Evolutionary conservation across 768 basidiomycete genomes (phyloP), one percentile per base, ranked within the genome.

Genomic region (Cantharellus cinnabarinus): DNA sequence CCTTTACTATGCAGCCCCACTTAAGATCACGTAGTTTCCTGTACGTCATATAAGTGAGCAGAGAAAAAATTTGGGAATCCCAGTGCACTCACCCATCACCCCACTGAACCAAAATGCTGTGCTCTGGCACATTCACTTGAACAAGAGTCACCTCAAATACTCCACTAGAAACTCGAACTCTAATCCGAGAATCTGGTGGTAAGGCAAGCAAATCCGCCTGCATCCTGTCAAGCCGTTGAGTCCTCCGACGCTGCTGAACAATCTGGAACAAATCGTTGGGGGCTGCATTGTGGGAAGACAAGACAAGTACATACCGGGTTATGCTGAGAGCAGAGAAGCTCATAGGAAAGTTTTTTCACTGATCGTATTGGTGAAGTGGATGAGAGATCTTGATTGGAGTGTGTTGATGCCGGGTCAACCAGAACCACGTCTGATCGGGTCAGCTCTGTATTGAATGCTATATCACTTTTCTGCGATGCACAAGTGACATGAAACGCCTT

Each of bases 401-500:
- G 20, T 29, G 62, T 29, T 35, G 53, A n/a, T 52, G 41, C 59
- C 56, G n/a, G 64, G 44, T 80, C 80, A 50, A 81, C 63, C 41
- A 87, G 68, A 10, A 89, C 76, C 3, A 89, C 85, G 63, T 89
- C 84, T 70, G 88, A 88, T 70, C 87, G 83, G 0, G 87, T 77
- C 64, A 85, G 83, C 55, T 76, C 72, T n/a, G 82, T 53, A 1
- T 68, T 70, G 65, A 82, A 89, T 34, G 79, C 71, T 50, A 87
- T 78, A 3, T 71, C 67, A 7, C 35, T 37, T 7, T 54, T 7
- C 2, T 71, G 71, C 48, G 75, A 72, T 0, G 95, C 94, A 68
- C 95, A 99, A 2, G 82, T 83, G 38, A 95, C 84, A 66, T 98
- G 94, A 71, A 89, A 95, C 0, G 93, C 87, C 67, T 85, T 87